A percentile compares a stretch with the other conserved stretches of the same genome.
Evolutionary conservation across 1,139 yeast species (phyloP).

Genomic region (Geotrichum carabidarum): DNA sequence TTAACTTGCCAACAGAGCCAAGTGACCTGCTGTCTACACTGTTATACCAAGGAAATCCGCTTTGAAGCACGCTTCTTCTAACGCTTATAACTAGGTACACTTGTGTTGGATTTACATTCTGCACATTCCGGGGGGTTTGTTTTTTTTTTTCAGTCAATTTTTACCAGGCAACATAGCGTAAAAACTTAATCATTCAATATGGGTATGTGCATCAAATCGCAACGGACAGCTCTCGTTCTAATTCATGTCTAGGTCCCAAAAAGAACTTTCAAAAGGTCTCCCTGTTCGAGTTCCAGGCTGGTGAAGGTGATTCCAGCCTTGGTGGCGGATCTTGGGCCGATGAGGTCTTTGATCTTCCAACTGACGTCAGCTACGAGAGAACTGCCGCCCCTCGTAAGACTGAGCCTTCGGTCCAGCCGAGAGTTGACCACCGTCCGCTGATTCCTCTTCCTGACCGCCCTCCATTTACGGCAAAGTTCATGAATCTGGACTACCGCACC

Average conservation of each 20-base stretch:
- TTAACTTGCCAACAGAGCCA: not conserved
- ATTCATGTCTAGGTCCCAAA: not conserved
- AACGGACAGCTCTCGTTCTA: not conserved
- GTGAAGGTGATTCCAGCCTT: conserved; percentile 41
- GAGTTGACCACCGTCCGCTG: conserved; percentile 37
- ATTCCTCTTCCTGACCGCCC: conserved; percentile 85
- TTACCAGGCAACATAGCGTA: not conserved
- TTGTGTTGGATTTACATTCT: not conserved
- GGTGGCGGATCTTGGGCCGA: conserved; percentile 44
- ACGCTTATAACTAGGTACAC: not conserved
- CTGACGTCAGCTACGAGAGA: conserved; percentile 12
- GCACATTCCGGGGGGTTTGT: not conserved
- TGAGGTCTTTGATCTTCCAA: conserved; percentile 20
- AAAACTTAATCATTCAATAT: not conserved
- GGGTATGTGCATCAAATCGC: not conserved
- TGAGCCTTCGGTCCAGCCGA: not conserved
- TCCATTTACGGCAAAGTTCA: conserved; percentile 84
- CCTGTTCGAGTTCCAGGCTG: conserved; percentile 16
- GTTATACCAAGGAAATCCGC: not conserved
- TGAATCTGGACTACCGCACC: conserved; percentile 81
- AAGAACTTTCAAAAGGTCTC: conserved; percentile 8
- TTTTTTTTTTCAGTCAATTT: not conserved
- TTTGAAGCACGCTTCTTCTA: not conserved
- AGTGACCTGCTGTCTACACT: not conserved
- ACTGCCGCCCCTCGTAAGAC: conserved; percentile 1